Base-by-base conservation (phyloP, 345 rosid species). In the Dimocarpus longan region DNA sequence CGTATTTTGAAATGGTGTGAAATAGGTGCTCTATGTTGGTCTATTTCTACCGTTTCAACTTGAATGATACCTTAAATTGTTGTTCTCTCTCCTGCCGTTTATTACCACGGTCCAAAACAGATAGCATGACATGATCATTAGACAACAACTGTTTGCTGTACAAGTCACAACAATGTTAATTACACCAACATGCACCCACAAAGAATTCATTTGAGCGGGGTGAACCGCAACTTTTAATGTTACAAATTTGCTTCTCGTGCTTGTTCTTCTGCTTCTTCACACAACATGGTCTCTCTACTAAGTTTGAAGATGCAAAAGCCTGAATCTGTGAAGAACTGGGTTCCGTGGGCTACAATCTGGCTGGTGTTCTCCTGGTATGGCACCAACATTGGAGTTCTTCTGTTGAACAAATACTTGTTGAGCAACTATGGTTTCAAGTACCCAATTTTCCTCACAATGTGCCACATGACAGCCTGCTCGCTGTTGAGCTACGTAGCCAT, bases 401-500 rank as follows among this genome's bases (percentile, higher is more conserved):
- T 90, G 57, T 85, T 90, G 6, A 93, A 93, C 91, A 91, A 93
- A 73, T 93, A 90, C 84, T 68, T 90, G 78, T 78, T 90, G 4
- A 84, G 89, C 87, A 89, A 89, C 83, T 91, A 87, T 8, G 95
- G 94, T 0, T 91, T 93, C 89, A 93, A 84, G 84, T 93, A 87
- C 78, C 95, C 93, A 24, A 83, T 93, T 83, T 91, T 90, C 88
- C 79, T 93, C 21, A 93, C 95, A 72, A 90, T 91, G 91, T 88
- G 94, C 73, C 97, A 91, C 81, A 89, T 90, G 95, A 87, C 89
- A n/a, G 94, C 94, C 0, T 91, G 95, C 77, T 88, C 89, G 6
- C 74, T 89, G 64, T 78, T 87, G 6, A 91, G 95, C 85, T 90
- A 90, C 84, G 64, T 82, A 1, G 90, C 92, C 24, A 81, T 93